Conservation (phyloP, 2,329 filamentous ascomycete genomes). For the Fusarium luffae region DNA sequence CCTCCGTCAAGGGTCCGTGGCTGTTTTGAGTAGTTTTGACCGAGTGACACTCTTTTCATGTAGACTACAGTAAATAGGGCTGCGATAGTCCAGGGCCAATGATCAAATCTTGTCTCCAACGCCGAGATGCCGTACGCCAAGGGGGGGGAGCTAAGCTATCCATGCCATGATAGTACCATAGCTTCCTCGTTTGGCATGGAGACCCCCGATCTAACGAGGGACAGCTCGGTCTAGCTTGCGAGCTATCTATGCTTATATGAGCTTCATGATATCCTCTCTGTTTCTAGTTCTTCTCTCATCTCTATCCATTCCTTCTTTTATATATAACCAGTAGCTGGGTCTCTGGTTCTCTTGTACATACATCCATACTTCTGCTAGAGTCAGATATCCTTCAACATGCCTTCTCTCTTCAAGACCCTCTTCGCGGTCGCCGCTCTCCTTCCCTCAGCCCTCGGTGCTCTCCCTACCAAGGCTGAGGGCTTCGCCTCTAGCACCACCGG, state of each 20-base stretch:
- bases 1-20: conserved; percentile 20
- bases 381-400: conserved; percentile 21
- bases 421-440: conserved; percentile 34
- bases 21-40: conserved; percentile 6
- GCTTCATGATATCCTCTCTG: conserved; percentile 10
- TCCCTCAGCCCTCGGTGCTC: conserved; percentile 38
- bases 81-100: background rate
- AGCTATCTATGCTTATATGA: conserved; percentile 11
- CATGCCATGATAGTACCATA: background rate
- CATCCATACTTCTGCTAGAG: background rate
- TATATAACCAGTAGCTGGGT: conserved; percentile 23
- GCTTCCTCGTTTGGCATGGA: conserved; percentile 3
- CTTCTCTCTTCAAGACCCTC: conserved; percentile 38
- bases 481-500: conserved; percentile 67
- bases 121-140: conserved; percentile 41
- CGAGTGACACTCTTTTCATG: background rate
- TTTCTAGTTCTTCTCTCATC: background rate
- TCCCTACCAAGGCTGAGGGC: conserved; percentile 54
- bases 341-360: conserved; percentile 28
- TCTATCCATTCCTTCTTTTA: conserved; percentile 9
- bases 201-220: background rate
- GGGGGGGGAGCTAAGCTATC: background rate
- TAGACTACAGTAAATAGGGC: conserved; percentile 13
- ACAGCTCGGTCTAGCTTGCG: conserved; percentile 13
- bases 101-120: background rate